Evolutionary conservation across 306 rosid species (phyloP).

Genomic region (Dicorynia guianensis): DNA sequence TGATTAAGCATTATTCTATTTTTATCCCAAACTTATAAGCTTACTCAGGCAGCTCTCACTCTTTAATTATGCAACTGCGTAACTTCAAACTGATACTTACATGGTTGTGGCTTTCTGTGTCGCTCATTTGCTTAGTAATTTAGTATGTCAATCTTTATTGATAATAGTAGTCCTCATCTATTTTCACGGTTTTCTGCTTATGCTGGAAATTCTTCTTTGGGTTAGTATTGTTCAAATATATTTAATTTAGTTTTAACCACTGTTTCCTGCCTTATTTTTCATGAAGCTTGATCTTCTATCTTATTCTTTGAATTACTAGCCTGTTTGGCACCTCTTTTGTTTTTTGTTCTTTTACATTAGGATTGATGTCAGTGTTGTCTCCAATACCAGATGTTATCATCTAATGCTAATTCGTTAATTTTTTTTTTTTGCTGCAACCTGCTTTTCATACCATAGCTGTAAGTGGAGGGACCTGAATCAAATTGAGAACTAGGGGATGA

Average conservation of each 20-base stretch:
- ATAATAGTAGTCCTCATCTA: not conserved
- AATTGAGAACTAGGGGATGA: not conserved
- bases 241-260: slow-evolving; percentile 9
- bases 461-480: slow-evolving; percentile 19
- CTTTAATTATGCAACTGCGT: slow-evolving; percentile 39
- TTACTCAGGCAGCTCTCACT: not conserved
- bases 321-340: slow-evolving; percentile 29
- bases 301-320: slow-evolving; percentile 7
- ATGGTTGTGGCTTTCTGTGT: slow-evolving; percentile 28
- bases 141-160: slow-evolving; percentile 1
- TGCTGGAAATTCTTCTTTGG: not conserved
- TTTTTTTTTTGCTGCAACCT: slow-evolving; percentile 31
- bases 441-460: slow-evolving; percentile 23
- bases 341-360: slow-evolving; percentile 14
- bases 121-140: slow-evolving; percentile 18
- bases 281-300: not conserved
- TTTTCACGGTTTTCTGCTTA: not conserved
- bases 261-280: slow-evolving; percentile 21
- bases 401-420: too few species aligned
- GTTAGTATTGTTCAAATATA: slow-evolving; percentile 6
- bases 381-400: slow-evolving; percentile 7
- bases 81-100: slow-evolving; percentile 11
- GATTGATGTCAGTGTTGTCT: slow-evolving; percentile 25
- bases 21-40: not conserved
- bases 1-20: not conserved